Conservation (phyloP, 2,329 filamentous ascomycete genomes). For the Aspergillus sp. region DNA sequence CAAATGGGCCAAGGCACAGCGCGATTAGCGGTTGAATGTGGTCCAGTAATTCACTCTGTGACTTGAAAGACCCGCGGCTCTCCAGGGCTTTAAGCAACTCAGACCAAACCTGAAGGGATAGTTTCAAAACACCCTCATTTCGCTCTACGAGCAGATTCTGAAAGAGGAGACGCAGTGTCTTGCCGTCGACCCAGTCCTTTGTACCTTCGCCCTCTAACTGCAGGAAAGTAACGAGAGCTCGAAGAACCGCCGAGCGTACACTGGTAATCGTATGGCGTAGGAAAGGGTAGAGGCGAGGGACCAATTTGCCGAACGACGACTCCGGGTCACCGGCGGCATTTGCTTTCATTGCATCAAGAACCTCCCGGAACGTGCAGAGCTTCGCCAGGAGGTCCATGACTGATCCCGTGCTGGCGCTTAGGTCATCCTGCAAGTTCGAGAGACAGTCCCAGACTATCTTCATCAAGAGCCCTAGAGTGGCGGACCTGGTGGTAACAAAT, state of each 20-base stretch:
- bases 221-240: constrained; percentile 86
- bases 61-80: constrained; percentile 48
- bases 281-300: constrained; percentile 92
- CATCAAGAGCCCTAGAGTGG: constrained; percentile 70
- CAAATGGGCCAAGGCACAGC: constrained; percentile 81
- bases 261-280: constrained; percentile 93
- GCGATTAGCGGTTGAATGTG: constrained; percentile 76
- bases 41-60: constrained; percentile 62
- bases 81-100: constrained; percentile 63
- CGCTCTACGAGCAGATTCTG: constrained; percentile 93
- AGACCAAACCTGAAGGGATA: constrained; percentile 80
- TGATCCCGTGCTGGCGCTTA: constrained; percentile 92
- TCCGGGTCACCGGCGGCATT: constrained; percentile 76
- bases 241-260: constrained; percentile 83
- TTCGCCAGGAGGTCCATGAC: constrained; percentile 98
- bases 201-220: constrained; percentile 70
- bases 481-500: constrained; percentile 75
- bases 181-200: constrained; percentile 86
- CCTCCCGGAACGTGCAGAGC: constrained; percentile 86
- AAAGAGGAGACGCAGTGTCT: constrained; percentile 78
- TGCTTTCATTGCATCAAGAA: constrained; percentile 84
- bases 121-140: constrained; percentile 69
- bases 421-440: constrained; percentile 89
- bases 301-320: constrained; percentile 82
- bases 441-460: constrained; percentile 96